A percentile compares a stretch with the other conserved stretches of the same genome.
phyloP scores from a whole-genome alignment of 2,329 filamentous ascomycete species.

The Aulographum hederae region DNA sequence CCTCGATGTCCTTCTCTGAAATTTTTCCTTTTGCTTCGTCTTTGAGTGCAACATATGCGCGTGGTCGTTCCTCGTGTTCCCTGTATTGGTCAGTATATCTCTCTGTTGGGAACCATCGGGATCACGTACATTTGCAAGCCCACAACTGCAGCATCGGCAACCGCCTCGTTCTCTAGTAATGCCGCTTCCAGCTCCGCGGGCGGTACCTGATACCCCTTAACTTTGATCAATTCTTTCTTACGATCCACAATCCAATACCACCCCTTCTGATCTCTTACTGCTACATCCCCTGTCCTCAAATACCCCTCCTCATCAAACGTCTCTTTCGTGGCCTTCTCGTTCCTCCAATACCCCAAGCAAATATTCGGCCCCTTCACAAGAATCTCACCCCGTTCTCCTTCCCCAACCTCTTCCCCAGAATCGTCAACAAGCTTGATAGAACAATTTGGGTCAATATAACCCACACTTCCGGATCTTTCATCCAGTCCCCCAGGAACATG shows the following conservation, averaged over 20 bases:
- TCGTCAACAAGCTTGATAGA: neutral
- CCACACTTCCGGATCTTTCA: constrained; percentile 10
- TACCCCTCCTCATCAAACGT: constrained; percentile 2
- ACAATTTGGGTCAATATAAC: neutral
- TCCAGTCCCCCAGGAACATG: constrained; percentile 18
- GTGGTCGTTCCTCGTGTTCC: constrained; percentile 14
- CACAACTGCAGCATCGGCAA: constrained; percentile 4
- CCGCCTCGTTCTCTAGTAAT: constrained; percentile 1
- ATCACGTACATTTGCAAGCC: constrained; percentile 14
- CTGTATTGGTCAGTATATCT: constrained; percentile 2
- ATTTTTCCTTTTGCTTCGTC: constrained; percentile 11
- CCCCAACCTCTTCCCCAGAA: neutral
- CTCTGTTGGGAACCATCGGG: neutral
- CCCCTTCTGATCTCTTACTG: constrained; percentile 7
- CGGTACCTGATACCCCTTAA: constrained; percentile 4
- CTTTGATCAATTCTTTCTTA: constrained; percentile 12
- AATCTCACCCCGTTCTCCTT: constrained; percentile 1
- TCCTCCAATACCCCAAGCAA: constrained; percentile 3
- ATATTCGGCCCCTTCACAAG: neutral
- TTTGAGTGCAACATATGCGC: constrained; percentile 17
- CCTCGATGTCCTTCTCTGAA: constrained; percentile 16
- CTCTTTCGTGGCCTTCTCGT: constrained; percentile 4
- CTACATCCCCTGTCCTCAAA: constrained; percentile 8
- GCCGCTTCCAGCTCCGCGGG: constrained; percentile 5
- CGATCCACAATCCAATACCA: constrained; percentile 18